Conservation (phyloP, 1,139 yeast genomes). For the Blastobotrys petasosporus region DNA sequence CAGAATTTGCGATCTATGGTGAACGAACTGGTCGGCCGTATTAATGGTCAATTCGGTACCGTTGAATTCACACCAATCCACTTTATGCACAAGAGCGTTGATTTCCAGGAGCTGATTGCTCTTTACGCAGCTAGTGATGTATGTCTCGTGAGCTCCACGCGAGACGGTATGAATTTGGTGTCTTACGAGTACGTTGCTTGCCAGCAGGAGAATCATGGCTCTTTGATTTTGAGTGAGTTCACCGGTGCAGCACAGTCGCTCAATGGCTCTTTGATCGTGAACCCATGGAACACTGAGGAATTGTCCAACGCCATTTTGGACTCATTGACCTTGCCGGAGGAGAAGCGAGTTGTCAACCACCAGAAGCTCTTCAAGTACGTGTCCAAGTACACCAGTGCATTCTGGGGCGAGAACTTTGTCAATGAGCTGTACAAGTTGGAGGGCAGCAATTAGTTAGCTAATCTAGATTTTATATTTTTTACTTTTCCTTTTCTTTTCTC, state of each 20-base stretch:
- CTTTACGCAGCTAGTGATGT: constrained; percentile 83
- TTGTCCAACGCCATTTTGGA: constrained; percentile 80
- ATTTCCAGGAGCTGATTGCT: constrained; percentile 85
- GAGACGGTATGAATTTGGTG: constrained; percentile 98
- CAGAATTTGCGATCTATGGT: constrained; percentile 90
- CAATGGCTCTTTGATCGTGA: constrained; percentile 88
- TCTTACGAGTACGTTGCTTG: constrained; percentile 96
- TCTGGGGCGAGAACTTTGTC: constrained; percentile 96
- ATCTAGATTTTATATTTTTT: constrained; percentile 1
- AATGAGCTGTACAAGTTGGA: constrained; percentile 50
- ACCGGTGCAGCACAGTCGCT: constrained; percentile 99
- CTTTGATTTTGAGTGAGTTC: constrained; percentile 82
- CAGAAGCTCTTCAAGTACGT: constrained; percentile 79
- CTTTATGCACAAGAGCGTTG: constrained; percentile 86
- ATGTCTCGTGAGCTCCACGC: constrained; percentile 85
- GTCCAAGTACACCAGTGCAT: constrained; percentile 86
- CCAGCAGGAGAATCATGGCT: constrained; percentile 81
- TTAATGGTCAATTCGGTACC: constrained; percentile 94
- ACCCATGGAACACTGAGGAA: constrained; percentile 98
- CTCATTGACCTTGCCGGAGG: constrained; percentile 77
- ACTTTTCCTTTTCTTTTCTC: too few relatives aligned
- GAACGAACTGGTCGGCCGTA: constrained; percentile 92
- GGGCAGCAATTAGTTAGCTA: background rate
- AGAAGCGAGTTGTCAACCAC: constrained; percentile 71
- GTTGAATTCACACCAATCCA: constrained; percentile 97